Evolutionary conservation across 768 basidiomycete genomes (phyloP).

Genomic region (Termitomyces bulborhizus): DNA sequence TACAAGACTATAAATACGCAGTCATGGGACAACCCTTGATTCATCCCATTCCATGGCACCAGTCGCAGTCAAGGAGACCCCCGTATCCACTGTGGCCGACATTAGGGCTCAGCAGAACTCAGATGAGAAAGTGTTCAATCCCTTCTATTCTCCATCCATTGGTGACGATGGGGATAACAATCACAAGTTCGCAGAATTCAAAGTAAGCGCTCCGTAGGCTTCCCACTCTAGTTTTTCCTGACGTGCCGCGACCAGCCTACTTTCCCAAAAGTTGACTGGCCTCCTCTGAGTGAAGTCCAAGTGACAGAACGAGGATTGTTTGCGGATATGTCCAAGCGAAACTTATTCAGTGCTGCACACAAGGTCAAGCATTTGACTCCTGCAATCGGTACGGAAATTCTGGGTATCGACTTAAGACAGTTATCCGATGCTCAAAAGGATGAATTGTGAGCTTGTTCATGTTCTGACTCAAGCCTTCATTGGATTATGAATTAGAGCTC

Average conservation of each 20-base stretch:
- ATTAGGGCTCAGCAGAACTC: slow-evolving; percentile 3
- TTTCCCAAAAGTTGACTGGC: slow-evolving; percentile 61
- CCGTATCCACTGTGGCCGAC: neutral
- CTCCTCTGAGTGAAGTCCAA: slow-evolving; percentile 49
- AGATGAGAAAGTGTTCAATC: slow-evolving; percentile 37
- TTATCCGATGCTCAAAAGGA: slow-evolving; percentile 67
- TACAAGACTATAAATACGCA: neutral
- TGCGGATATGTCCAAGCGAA: slow-evolving; percentile 67
- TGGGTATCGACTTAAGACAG: slow-evolving; percentile 68
- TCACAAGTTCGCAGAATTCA: slow-evolving; percentile 51
- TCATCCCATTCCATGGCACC: slow-evolving; percentile 15
- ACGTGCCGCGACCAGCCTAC: slow-evolving; percentile 38
- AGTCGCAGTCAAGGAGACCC: slow-evolving; percentile 11
- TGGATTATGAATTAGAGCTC: slow-evolving; percentile 36
- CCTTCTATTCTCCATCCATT: slow-evolving; percentile 61
- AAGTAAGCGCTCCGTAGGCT: neutral
- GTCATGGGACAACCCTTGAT: neutral
- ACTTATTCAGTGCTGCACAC: slow-evolving; percentile 54
- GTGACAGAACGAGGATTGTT: slow-evolving; percentile 62
- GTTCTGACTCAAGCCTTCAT: slow-evolving; percentile 1
- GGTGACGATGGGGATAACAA: slow-evolving; percentile 41
- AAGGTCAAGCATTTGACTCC: slow-evolving; percentile 68
- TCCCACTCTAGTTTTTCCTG: neutral
- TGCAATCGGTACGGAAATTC: slow-evolving; percentile 68
- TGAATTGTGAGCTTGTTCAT: slow-evolving; percentile 50